Evolutionary conservation across 768 basidiomycete species (phyloP).

Genomic region (Hemileccinum impolitum): DNA sequence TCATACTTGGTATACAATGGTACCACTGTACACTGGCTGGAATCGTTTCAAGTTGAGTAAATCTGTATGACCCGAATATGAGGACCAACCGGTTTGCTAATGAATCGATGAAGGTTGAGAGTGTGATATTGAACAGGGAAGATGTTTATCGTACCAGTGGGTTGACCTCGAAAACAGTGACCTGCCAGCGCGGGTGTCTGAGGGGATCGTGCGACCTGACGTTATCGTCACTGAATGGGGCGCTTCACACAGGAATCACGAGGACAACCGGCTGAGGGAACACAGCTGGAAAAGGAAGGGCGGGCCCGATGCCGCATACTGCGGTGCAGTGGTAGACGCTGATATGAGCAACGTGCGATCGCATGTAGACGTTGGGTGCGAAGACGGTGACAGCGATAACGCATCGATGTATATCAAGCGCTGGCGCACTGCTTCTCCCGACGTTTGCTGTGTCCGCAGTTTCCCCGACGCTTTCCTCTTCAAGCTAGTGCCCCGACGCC

Average conservation of each 20-base stretch:
- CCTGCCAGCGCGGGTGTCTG: no score
- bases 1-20: no score
- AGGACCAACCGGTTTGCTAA: no score
- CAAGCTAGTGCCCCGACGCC: conserved; percentile 17
- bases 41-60: no score
- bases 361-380: conserved; percentile 7
- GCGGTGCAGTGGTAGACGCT: background rate
- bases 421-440: conserved; percentile 15
- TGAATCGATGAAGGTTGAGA: no score
- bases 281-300: conserved; percentile 8
- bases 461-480: conserved; percentile 20
- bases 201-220: background rate
- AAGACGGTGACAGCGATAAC: conserved; percentile 14
- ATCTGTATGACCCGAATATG: no score
- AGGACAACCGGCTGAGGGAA: background rate
- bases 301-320: background rate
- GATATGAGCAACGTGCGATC: conserved; percentile 12
- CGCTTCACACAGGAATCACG: background rate
- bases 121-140: no score
- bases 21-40: no score
- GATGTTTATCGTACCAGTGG: no score
- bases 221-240: background rate
- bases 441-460: conserved; percentile 18
- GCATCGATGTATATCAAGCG: conserved; percentile 14
- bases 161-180: no score